Evolutionary conservation across 805 yeast genomes (phyloP).

Genomic region (Grigorovia humatica): DNA sequence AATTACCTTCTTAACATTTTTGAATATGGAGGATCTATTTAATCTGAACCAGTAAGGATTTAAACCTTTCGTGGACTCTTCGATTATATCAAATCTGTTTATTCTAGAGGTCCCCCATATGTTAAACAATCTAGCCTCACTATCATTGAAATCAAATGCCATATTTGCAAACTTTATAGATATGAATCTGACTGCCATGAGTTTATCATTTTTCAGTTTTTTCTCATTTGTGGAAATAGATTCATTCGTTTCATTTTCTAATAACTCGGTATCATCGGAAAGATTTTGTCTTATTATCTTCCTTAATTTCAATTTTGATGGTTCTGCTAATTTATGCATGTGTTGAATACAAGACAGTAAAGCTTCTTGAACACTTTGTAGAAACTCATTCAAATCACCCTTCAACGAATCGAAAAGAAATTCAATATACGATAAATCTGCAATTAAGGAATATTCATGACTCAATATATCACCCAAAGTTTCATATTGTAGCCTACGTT

Average conservation of each 20-base stretch:
- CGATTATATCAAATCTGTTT: conserved; percentile 63
- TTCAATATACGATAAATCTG: conserved; percentile 43
- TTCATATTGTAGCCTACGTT: conserved; percentile 63
- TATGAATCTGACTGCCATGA: conserved; percentile 47
- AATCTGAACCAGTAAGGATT: conserved; percentile 74
- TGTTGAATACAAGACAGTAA: conserved; percentile 48
- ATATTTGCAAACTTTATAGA: conserved; percentile 57
- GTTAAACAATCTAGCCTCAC: conserved; percentile 57
- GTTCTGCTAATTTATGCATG: conserved; percentile 32
- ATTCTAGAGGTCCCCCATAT: conserved; percentile 48
- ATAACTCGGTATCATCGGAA: conserved; percentile 23
- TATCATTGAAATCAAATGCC: conserved; percentile 55
- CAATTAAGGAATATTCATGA: conserved; percentile 33
- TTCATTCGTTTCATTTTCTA: neutral
- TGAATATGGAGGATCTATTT: conserved; percentile 37
- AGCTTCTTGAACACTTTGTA: conserved; percentile 62
- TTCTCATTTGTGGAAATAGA: neutral
- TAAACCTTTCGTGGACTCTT: conserved; percentile 70
- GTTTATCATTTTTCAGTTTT: conserved; percentile 14
- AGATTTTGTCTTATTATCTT: conserved; percentile 29
- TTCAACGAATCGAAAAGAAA: conserved; percentile 64
- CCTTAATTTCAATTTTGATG: conserved; percentile 36
- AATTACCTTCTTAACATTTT: conserved; percentile 4
- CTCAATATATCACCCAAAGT: conserved; percentile 60
- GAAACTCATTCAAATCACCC: conserved; percentile 51